Base-by-base conservation (phyloP, 257 asterid species). In the Solanum microdontum region DNA sequence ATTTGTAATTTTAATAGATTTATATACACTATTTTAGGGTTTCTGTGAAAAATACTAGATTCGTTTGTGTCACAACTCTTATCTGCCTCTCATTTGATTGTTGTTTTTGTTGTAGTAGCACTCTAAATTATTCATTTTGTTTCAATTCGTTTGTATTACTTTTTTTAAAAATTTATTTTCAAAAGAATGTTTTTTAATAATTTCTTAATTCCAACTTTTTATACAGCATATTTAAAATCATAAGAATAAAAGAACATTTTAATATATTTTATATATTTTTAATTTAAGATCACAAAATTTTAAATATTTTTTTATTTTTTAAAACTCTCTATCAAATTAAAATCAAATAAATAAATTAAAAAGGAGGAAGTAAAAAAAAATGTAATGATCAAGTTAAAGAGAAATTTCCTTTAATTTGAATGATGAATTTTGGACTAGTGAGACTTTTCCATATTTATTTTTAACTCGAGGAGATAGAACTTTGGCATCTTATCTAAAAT, bases 31-130 rank as follows among this genome's bases (percentile, higher is more conserved):
- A 66, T 14, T 28, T 69, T 14, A 69, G 10, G n/a, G 23, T 69
- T 7, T 69, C 6, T 8, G 19, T 14, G 40, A 36, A 32, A 30
- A 70, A 10, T 30, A 70, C 9, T 70, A 14, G 77, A 70, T 70
- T 32, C 40, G 32, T 70, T 8, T 70, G 7, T 15, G n/a, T 70
- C 77, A 3, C 24, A 70, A 70, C 1, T 10, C n/a, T 30, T 1
- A 13, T 14, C 36, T 13, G 11, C 7, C 75, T 28, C 36, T 26
- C 11, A 7, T 14, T 21, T 70, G 21, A 28, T 13, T 69, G 14
- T 10, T 48, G 39, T 36, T 26, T 17, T 21, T 82, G 26, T 21
- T 32, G 68, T 89, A 87, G 94, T 90, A 87, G 94, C 37, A 32
- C 14, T 32, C 13, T 5, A 55, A 55, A 11, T n/a, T n/a, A n/a